Conservation (phyloP, 2,329 filamentous ascomycete genomes). For the Chaetomium globosum region DNA sequence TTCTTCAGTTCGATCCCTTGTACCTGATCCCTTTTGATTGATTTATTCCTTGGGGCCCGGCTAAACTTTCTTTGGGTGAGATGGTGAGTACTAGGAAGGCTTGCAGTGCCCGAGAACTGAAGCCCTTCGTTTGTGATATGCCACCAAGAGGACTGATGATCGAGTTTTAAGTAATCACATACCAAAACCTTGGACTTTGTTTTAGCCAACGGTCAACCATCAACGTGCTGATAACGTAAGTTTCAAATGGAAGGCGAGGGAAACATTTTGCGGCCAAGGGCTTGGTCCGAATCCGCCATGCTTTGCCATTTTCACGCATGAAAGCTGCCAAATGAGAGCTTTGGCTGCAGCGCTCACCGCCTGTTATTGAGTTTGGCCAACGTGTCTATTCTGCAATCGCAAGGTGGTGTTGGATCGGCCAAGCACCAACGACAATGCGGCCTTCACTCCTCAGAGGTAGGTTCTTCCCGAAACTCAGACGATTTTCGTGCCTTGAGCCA, state of each 20-base stretch:
- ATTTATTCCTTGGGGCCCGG: too few relatives aligned
- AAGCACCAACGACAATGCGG: neutral
- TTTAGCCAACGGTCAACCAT: neutral
- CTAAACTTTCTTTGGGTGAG: too few relatives aligned
- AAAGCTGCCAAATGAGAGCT: neutral
- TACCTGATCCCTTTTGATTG: too few relatives aligned
- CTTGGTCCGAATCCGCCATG: neutral
- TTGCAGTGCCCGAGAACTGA: neutral
- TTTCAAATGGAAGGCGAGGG: neutral
- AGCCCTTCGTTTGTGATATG: neutral
- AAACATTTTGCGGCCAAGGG: neutral
- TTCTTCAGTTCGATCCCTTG: too few relatives aligned
- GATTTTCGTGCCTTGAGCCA: neutral
- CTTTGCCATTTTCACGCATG: neutral
- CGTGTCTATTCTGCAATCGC: neutral
- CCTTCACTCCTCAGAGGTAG: neutral
- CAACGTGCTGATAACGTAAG: neutral
- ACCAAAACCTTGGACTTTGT: neutral
- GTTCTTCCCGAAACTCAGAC: neutral
- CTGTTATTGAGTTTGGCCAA: neutral
- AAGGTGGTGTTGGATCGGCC: neutral
- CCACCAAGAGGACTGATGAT: neutral
- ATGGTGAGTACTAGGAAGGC: neutral
- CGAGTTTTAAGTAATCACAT: neutral
- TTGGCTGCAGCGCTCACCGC: constrained; percentile 14